Base-by-base conservation (phyloP, 192 early-diverging fungal genomes). In the Backusella sp. region DNA sequence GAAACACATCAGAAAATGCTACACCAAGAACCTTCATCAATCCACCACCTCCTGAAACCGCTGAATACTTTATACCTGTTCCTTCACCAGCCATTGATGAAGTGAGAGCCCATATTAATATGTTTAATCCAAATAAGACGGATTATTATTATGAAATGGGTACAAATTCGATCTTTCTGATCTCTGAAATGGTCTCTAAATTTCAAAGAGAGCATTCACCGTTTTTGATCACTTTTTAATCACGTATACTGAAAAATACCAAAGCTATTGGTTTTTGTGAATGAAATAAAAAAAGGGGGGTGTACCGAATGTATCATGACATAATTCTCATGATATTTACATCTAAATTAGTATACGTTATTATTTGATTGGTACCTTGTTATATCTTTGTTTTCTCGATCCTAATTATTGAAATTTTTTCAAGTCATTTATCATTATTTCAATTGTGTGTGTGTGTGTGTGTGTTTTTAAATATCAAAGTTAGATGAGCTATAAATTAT, bases 81-180 rank as follows among this genome's bases (percentile, higher is more conserved):
- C 23, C 15, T 6, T 68, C 76, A 28, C 30, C 70, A 1, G 75
- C 76, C 34, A 41, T 30, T 28, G 70, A 56, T n/a, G 75, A 76
- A 68, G 70, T 81, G 11, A 70, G 23, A 32, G 79, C 79, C 66
- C 79, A 81, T 52, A 77, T 68, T 6, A 75, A 46, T 36, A 81
- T 81, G 71, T 81, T 81, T 70, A 44, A 70, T 52, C 72, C 79
- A 11, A 69, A n/a, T 8, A 81, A 73, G 26, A 77, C 68, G 9
- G 71, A 17, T 6, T 35, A 68, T 35, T 77, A 76, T 72, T 76
- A 81, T 70, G 17, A 34, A 1, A n/a, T 81, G 26, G 71, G 75
- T 1, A 68, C 35, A n/a, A 46, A 66, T 17, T 70, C 75, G 4
- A 71, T 73, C 15, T 53, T 35, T 17, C 19, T 77, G 11, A 68